Evolutionary conservation across 257 asterid species (phyloP), one percentile per base, ranked within the genome.

Genomic region (Ehretia macrophylla): DNA sequence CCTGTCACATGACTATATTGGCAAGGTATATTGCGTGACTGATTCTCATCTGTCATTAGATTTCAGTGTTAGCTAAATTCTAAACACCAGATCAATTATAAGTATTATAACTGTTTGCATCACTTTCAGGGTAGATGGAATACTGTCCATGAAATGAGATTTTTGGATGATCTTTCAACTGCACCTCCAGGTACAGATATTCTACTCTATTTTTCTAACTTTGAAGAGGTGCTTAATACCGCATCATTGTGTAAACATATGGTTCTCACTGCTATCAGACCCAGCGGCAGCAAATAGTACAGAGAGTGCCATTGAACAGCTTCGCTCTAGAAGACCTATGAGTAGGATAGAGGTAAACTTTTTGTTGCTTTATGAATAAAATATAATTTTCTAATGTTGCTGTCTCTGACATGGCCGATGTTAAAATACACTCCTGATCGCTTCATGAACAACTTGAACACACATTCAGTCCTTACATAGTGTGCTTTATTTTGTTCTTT

Each of bases 291-390:
- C 75, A 42, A 42, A 42, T 69, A 80, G 85, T 77, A 82, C 95
- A 10, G 96, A 87, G 74, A 94, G 82, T 79, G 91, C 85, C 66
- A 83, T 87, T 63, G 82, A 73, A 73, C 84, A 91, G 67, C 86
- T 85, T 62, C 95, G 96, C 57, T 75, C 86, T 39, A 77, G 67
- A 69, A 78, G 88, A 72, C 98, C 84, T 68, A 84, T 87, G 83
- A 90, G 98, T 63, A 75, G 82, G 37, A 82, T 73, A 53, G 98
- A 83, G 87, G 98, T 87, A 76, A 66, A 71, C 68, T 21, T 45
- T 27, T 20, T 20, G 17, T 58, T 64, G 48, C 75, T 59, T 38
- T 16, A 19, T 5, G 12, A 38, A 11, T 5, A 42, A 17, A 21
- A 58, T 58, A 10, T n/a, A n/a, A n/a, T n/a, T n/a, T n/a, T n/a